These are phyloP conservation scores for Croton setiger DNA, from an alignment of 441 rosid genomes.

Conservation along the genomic window DNA sequence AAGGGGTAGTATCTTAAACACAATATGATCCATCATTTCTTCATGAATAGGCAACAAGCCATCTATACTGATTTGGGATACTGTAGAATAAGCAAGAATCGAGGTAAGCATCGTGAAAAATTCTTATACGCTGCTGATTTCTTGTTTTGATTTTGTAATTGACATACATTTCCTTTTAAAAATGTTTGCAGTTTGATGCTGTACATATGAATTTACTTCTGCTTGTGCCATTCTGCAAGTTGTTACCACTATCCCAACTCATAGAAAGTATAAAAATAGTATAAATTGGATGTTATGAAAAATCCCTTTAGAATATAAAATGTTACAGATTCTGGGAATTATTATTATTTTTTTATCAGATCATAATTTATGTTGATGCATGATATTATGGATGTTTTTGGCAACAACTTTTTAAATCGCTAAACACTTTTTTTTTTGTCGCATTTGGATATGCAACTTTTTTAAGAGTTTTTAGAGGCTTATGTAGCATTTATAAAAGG, in stretches of 20 bases:
- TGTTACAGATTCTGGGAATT: neutral
- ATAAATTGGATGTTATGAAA: neutral
- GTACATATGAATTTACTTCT: neutral
- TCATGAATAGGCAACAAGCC: neutral
- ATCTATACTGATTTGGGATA: neutral
- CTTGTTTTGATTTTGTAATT: neutral
- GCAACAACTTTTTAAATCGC: too few relatives aligned
- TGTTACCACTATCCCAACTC: neutral
- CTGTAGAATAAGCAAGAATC: neutral
- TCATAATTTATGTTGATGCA: neutral
- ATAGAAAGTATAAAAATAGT: too few relatives aligned
- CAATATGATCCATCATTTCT: neutral
- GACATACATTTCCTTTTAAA: neutral
- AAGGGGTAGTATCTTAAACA: neutral
- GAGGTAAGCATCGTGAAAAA: neutral
- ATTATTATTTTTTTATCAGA: neutral
- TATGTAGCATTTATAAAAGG: too few relatives aligned
- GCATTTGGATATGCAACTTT: too few relatives aligned
- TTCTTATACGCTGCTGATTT: neutral
- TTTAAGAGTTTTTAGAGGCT: too few relatives aligned
- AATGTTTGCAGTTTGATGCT: slow-evolving; percentile 1
- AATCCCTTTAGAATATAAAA: neutral
- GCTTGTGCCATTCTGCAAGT: neutral
- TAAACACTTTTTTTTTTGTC: too few relatives aligned
- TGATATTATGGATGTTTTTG: neutral